Evolutionary conservation across 2,329 filamentous ascomycete genomes (phyloP).

Genomic region (Fusarium sacchari): DNA sequence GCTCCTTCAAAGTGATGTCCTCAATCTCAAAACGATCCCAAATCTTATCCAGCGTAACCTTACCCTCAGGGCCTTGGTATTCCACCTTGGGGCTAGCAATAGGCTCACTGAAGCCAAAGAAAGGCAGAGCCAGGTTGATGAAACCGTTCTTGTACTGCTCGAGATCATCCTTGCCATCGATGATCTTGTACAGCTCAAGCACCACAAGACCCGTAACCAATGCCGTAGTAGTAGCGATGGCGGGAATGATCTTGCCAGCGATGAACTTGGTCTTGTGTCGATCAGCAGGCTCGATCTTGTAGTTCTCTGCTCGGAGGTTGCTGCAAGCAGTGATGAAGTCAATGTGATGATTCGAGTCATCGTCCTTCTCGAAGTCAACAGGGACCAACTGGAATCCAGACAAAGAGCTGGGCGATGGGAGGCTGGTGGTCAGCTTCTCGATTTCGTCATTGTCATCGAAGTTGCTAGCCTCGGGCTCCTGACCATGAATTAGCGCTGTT

Average conservation of each 20-base stretch:
- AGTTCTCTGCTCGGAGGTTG: constrained; percentile 96
- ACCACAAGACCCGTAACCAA: constrained; percentile 93
- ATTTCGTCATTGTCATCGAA: constrained; percentile 82
- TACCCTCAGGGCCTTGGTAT: constrained; percentile 82
- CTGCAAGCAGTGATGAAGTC: constrained; percentile 98
- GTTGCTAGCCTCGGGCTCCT: constrained; percentile 82
- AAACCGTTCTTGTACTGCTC: constrained; percentile 99
- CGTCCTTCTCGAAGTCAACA: constrained; percentile 98
- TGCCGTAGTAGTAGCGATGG: constrained; percentile 96
- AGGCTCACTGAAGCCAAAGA: constrained; percentile 98
- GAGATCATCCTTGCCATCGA: constrained; percentile 95
- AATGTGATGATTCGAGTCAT: constrained; percentile 97
- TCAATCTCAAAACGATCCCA: constrained; percentile 97
- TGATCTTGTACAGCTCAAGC: constrained; percentile 93
- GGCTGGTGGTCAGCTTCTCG: constrained; percentile 73
- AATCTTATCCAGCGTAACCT: constrained; percentile 90
- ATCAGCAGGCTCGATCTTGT: constrained; percentile 93
- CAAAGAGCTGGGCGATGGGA: constrained; percentile 83
- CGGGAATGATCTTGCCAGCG: constrained; percentile 98
- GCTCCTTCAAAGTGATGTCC: constrained; percentile 84
- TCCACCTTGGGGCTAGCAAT: constrained; percentile 93
- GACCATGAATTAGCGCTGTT: constrained; percentile 8
- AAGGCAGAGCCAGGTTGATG: constrained; percentile 93
- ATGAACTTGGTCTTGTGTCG: constrained; percentile 99
- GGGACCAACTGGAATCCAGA: constrained; percentile 89